Percentiles rank a stretch among this genome's conserved stretches.
phyloP scores from a whole-genome alignment of 106 monocot species.

The Dendrobium huoshanense region DNA sequence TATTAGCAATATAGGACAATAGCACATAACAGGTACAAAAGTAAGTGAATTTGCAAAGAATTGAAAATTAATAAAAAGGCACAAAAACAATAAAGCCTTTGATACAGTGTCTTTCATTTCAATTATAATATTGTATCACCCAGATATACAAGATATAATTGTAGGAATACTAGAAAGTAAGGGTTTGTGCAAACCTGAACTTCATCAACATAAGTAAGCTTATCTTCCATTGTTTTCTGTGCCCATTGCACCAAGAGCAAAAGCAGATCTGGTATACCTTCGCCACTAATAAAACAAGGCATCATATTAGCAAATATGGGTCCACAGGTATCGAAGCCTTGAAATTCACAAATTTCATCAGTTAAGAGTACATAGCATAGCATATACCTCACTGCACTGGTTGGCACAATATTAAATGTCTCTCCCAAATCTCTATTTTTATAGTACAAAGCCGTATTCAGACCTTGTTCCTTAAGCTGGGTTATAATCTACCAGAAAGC shows the following conservation, averaged over 20 bases:
- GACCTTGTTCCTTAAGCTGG: constrained; percentile 80
- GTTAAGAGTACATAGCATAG: not conserved
- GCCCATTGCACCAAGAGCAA: constrained; percentile 86
- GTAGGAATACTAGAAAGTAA: not conserved
- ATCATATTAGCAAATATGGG: constrained; percentile 9
- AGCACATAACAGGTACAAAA: not conserved
- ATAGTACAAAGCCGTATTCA: constrained; percentile 93
- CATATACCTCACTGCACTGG: constrained; percentile 90
- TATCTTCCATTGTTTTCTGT: constrained; percentile 94
- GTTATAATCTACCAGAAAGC: constrained; percentile 57
- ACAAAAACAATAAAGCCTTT: not conserved
- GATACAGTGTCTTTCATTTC: not conserved
- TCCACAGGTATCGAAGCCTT: not conserved
- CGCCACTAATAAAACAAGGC: constrained; percentile 51
- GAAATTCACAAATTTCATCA: not conserved
- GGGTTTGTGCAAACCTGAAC: constrained; percentile 51
- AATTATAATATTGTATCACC: not conserved
- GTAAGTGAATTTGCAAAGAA: not conserved
- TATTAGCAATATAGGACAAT: not conserved
- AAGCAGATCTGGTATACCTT: constrained; percentile 92
- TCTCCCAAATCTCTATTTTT: constrained; percentile 97
- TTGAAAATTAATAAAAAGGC: not conserved
- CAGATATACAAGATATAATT: not conserved
- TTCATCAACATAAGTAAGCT: constrained; percentile 83
- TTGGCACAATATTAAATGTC: constrained; percentile 93